Evolutionary conservation across 352 stramenopile species (phyloP), one percentile per base, ranked within the genome.

Genomic region (Globisporangium lucens): DNA sequence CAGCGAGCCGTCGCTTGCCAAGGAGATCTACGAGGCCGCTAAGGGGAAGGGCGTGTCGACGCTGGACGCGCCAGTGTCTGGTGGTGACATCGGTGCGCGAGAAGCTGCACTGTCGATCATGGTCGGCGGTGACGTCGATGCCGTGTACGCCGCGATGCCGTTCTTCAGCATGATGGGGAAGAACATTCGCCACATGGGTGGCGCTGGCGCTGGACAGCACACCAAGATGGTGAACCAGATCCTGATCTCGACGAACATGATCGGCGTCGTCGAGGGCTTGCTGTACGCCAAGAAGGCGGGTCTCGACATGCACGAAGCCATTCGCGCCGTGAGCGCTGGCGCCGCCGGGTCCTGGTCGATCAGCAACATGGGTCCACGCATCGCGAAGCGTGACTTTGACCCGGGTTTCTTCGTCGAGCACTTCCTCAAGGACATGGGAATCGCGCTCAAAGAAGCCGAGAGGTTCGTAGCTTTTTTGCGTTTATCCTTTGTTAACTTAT

Each of bases 201-300:
- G 77, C 12, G 65, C 89, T 20, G 91, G 90, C 4, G 79, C 87
- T 38, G 91, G 91, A 0, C 89, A 97, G 66, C 85, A 96, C 68
- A 96, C 90, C 20, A 97, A 97, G 79, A 96, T 97, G 88, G 89
- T 97, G 63, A 97, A 97, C 73, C 91, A 98, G 68, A 92, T 95
- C 68, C 65, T 94, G 71, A 95, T 95, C 62, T 82, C 85, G 47
- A 93, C 85, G 53, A 93, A 89, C 68, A 95, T 95, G 89, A 94
- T 97, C 60, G 91, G 90, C 38, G 86, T 97, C 12, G 85, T 91
- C 12, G 91, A 97, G 76, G 84, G 89, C 7, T 70, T 97, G 60
- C 65, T 97, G 36, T 97, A 97, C 71, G 90, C 88, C 29, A 91
- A 96, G 73, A 89, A 87, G 59, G 89, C 85, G 38, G 91, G 91